Evolutionary conservation across 768 basidiomycete species (phyloP), one percentile per base, ranked within the genome.

Genomic region (Collybia mongolica): DNA sequence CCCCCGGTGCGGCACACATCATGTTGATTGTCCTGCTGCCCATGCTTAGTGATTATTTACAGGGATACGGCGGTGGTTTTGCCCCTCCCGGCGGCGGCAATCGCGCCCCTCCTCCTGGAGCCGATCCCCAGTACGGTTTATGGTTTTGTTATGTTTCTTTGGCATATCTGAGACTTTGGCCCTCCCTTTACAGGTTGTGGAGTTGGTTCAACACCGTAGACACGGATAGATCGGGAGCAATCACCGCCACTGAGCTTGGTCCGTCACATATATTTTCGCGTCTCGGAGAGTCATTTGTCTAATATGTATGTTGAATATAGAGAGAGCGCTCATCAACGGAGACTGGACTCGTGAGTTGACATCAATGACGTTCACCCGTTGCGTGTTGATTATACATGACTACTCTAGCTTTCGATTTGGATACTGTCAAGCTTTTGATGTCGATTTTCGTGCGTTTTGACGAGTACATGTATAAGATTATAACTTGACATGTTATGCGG

Each of bases 361-460:
- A 11, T 12, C 18, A 18, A 2, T 9, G 20, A 12, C 5, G 1
- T 35, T 20, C 14, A 20, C 9, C n/a, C 42, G 35, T 17, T 8
- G 11, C 26, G 17, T 29, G 17, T 18, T 46, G 35, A 29, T 53
- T 19, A 22, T 26, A 38, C 14, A 44, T 54, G 51, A 17, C 19
- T 23, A 12, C 24, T 48, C 41, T 47, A 90, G 89, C 84, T 5
- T 93, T 93, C 60, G 90, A 92, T 69, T 70, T 89, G 48, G 91
- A 92, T 60, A 93, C 91, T 20, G 86, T 92, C 65, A 91, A 90
- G 72, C 75, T 92, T 28, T 73, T 92, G 54, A 90, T 93, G 85
- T 75, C 75, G 20, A 81, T 93, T 54, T 93, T 93, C 65, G 89
- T 89, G 48, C 59, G 84, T 65, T 18, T 14, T 9, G 9, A 32